A percentile compares a stretch with the other conserved stretches of the same genome.
Conservation (phyloP, 768 basidiomycete species). For the Scleroderma citrinum region DNA sequence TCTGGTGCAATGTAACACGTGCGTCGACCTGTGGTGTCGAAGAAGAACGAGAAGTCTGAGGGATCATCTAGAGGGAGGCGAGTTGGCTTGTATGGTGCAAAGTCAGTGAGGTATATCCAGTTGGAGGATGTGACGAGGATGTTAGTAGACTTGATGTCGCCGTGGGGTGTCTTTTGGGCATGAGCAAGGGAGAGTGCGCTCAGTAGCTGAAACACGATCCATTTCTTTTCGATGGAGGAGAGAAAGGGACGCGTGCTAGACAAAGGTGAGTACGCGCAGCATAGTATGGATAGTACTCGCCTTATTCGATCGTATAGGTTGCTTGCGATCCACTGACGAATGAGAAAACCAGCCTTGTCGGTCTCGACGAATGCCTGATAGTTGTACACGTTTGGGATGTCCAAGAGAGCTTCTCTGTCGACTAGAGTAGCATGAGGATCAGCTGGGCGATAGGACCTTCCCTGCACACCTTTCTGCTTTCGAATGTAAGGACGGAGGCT, state of each 20-base stretch:
- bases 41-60: slow-evolving; percentile 96
- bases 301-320: slow-evolving; percentile 97
- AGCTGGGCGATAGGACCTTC: neutral
- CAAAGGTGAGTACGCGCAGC: neutral
- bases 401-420: slow-evolving; percentile 77
- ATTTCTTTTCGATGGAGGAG: slow-evolving; percentile 88
- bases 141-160: slow-evolving; percentile 97
- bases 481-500: slow-evolving; percentile 70
- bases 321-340: slow-evolving; percentile 91
- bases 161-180: slow-evolving; percentile 86
- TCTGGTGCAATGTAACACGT: slow-evolving; percentile 98
- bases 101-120: slow-evolving; percentile 93
- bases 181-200: slow-evolving; percentile 79
- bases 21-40: slow-evolving; percentile 88
- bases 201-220: slow-evolving; percentile 93
- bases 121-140: slow-evolving; percentile 95
- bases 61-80: slow-evolving; percentile 95
- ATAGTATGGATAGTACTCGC: slow-evolving; percentile 37
- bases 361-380: slow-evolving; percentile 91
- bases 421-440: slow-evolving; percentile 37
- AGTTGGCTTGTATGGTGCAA: slow-evolving; percentile 92
- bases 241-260: slow-evolving; percentile 92
- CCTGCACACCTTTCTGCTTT: slow-evolving; percentile 63
- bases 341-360: slow-evolving; percentile 91
- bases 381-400: slow-evolving; percentile 83